Evolutionary conservation across 2,329 filamentous ascomycete species (phyloP), one percentile per base, ranked within the genome.

Genomic region (Colletotrichum incanum): DNA sequence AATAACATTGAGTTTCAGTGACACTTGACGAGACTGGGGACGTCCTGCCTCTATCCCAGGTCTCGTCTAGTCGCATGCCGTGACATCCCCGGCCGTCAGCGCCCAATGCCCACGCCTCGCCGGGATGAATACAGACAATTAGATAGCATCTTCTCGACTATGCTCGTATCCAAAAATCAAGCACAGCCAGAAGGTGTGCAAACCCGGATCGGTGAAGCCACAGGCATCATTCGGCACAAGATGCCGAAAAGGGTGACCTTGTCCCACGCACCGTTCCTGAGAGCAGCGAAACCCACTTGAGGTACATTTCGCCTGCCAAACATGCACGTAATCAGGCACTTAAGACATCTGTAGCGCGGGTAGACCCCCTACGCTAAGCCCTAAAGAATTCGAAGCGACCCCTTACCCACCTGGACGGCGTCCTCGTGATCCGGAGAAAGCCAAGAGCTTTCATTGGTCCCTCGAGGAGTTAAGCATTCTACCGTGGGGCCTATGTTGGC

Each of bases 291-390:
- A 37, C 16, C 41, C 65, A 37, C 23, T 26, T 43, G 39, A 61
- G 34, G 56, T 43, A 34, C 47, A 49, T 41, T 37, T 67, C 56
- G 65, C 58, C 43, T 63, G 16, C 23, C 37, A 43, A 26, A 34
- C 12, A 20, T 16, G 14, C 43, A 20, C 1, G 59, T 23, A 61
- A 37, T 28, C 31, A 23, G 23, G n/a, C 45, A 6, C 26, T 50
- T 5, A 11, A 41, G 45, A 41, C 31, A 64, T 18, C 49, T 31
- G 23, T 11, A 52, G 49, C 39, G 37, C 20, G 16, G 37, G 50
- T 39, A 45, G 16, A 28, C 45, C 16, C 16, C 52, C 52, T 65
- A 18, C 65, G 1, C 70, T 70, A 72, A 72, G 70, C 70, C 70
- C 39, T n/a, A 49, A 49, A 55, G 54, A 34, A 72, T 69, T 45